A percentile compares a stretch with the other conserved stretches of the same genome.
These are phyloP conservation scores for Aspergillus ellipticus DNA, from an alignment of 495 filamentous ascomycete genomes.

Conservation along the genomic window DNA sequence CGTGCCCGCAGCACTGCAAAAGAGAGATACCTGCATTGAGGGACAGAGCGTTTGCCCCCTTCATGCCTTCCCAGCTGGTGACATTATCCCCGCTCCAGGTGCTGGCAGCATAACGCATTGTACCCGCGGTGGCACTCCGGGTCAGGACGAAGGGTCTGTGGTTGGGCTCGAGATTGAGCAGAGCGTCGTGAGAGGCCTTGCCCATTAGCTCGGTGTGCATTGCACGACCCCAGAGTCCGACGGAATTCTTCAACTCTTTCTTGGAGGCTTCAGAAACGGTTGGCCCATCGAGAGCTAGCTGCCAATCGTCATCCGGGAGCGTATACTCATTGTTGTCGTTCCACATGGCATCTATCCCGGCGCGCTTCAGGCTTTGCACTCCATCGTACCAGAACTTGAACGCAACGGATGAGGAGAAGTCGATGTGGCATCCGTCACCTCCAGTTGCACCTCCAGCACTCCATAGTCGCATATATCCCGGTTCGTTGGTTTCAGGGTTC, in stretches of 20 bases:
- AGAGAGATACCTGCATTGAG: constrained; percentile 64
- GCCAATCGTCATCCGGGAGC: constrained; percentile 60
- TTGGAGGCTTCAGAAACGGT: constrained; percentile 28
- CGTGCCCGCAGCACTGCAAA: constrained; percentile 63
- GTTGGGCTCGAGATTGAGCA: constrained; percentile 51
- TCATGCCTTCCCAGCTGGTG: constrained; percentile 65
- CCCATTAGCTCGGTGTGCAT: constrained; percentile 64
- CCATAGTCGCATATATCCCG: constrained; percentile 60
- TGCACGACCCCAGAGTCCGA: constrained; percentile 62
- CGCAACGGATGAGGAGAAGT: constrained; percentile 62
- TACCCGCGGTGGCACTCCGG: constrained; percentile 63
- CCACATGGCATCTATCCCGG: constrained; percentile 69
- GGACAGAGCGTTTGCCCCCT: constrained; percentile 61
- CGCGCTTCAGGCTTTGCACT: constrained; percentile 53
- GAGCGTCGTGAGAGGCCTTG: constrained; percentile 62
- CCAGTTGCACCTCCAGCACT: constrained; percentile 64
- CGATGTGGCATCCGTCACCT: constrained; percentile 64
- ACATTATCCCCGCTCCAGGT: constrained; percentile 67
- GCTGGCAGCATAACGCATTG: constrained; percentile 61
- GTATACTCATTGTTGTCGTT: constrained; percentile 77
- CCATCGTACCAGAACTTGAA: constrained; percentile 68
- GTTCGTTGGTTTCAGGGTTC: constrained; percentile 49
- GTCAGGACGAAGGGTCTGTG: constrained; percentile 62
- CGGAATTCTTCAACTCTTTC: constrained; percentile 23
- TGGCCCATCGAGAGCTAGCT: constrained; percentile 48